These are phyloP conservation scores for Brasenia schreberi DNA, from an alignment of 164 flowering plant species.

Conservation along the genomic window DNA sequence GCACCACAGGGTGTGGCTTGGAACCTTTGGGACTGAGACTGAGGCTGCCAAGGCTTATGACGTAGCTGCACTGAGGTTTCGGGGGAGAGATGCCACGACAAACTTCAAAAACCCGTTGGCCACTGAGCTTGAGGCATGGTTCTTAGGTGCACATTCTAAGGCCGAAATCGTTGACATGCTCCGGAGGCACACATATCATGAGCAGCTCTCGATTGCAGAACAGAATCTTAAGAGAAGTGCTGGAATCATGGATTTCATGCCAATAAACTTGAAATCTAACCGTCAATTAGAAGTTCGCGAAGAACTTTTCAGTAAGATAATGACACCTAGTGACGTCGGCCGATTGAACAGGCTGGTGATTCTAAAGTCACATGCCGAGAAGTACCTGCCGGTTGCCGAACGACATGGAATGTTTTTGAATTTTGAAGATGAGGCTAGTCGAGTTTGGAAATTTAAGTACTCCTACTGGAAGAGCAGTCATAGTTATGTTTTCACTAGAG, in stretches of 20 bases:
- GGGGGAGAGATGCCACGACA: slow-evolving; percentile 82
- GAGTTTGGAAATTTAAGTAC: slow-evolving; percentile 77
- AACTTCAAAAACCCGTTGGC: slow-evolving; percentile 37
- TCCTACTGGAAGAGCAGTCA: slow-evolving; percentile 92
- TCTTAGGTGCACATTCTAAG: slow-evolving; percentile 63
- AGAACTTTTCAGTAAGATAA: slow-evolving; percentile 67
- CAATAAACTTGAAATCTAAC: neutral
- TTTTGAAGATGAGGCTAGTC: slow-evolving; percentile 54
- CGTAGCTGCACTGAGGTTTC: slow-evolving; percentile 73
- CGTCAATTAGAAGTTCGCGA: slow-evolving; percentile 8
- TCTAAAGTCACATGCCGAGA: slow-evolving; percentile 90
- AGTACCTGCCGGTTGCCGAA: slow-evolving; percentile 40
- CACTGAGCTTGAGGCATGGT: slow-evolving; percentile 29
- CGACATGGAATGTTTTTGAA: slow-evolving; percentile 48
- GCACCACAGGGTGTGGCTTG: slow-evolving; percentile 94
- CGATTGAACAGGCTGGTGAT: slow-evolving; percentile 83
- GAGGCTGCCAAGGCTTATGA: slow-evolving; percentile 86
- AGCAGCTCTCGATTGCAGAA: slow-evolving; percentile 58
- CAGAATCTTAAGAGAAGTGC: slow-evolving; percentile 15
- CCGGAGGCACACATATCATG: slow-evolving; percentile 68
- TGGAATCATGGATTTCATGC: neutral
- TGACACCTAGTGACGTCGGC: slow-evolving; percentile 95
- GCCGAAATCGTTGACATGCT: slow-evolving; percentile 87
- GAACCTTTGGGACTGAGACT: slow-evolving; percentile 76
- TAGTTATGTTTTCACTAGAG: slow-evolving; percentile 78